phyloP scores from a whole-genome alignment of 371 early-diverging fungal species.

The Apophysomyces trapeziformis region DNA sequence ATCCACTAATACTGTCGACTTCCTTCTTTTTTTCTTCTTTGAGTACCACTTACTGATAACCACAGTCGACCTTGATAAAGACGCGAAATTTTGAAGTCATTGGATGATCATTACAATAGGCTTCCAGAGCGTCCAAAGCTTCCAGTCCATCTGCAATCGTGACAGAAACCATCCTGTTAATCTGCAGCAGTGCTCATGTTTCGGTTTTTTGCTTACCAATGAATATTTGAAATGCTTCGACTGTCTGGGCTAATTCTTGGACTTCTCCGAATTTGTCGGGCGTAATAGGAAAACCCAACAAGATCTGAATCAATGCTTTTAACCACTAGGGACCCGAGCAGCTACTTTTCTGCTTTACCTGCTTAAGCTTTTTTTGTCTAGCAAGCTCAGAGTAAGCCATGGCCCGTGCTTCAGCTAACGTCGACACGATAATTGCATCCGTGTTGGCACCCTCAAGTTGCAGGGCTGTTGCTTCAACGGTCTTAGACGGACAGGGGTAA shows the following conservation, averaged over 20 bases:
- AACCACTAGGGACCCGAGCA: neutral
- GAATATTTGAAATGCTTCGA: constrained; percentile 39
- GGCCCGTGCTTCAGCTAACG: constrained; percentile 45
- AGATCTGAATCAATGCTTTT: constrained; percentile 18
- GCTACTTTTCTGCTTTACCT: constrained; percentile 21
- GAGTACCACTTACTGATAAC: constrained; percentile 35
- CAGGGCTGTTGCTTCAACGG: constrained; percentile 44
- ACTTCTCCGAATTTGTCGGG: constrained; percentile 43
- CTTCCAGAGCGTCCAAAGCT: constrained; percentile 45
- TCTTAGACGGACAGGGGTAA: constrained; percentile 19
- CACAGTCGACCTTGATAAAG: constrained; percentile 48
- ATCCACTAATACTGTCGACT: neutral
- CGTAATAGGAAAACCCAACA: constrained; percentile 47
- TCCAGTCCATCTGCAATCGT: constrained; percentile 29
- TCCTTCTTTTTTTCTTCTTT: neutral
- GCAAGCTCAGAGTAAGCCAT: constrained; percentile 37
- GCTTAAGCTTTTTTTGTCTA: constrained; percentile 28
- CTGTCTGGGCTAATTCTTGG: constrained; percentile 25
- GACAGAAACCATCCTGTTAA: no score
- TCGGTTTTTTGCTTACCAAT: constrained; percentile 28
- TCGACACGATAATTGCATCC: constrained; percentile 50
- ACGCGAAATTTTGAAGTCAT: constrained; percentile 23
- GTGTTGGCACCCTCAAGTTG: constrained; percentile 37
- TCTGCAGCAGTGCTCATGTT: no score
- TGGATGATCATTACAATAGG: constrained; percentile 15